phyloP scores from a whole-genome alignment of 2,329 filamentous ascomycete genomes.

The Pestalotiopsis sp. region DNA sequence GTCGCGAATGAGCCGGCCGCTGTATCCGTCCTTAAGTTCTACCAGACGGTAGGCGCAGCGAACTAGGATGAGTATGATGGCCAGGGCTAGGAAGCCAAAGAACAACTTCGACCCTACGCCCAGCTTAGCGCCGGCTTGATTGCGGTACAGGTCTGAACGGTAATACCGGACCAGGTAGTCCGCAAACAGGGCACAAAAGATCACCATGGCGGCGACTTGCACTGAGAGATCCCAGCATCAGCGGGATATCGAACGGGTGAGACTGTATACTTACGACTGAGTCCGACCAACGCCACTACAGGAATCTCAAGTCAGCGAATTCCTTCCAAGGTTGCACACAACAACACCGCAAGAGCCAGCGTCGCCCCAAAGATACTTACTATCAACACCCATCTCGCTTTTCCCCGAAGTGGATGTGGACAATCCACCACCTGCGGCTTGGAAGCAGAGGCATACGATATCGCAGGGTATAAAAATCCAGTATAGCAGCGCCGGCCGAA shows the following conservation, averaged over 20 bases:
- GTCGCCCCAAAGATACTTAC: neutral
- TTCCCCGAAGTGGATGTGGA: conserved; percentile 46
- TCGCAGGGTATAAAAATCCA: conserved; percentile 42
- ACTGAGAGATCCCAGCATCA: conserved; percentile 25
- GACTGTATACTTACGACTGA: conserved; percentile 39
- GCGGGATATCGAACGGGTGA: neutral
- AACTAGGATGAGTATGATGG: conserved; percentile 58
- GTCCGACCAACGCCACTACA: conserved; percentile 52
- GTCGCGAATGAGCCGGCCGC: conserved; percentile 49
- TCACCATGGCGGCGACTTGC: conserved; percentile 56
- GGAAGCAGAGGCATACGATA: conserved; percentile 43
- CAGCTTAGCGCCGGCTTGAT: neutral
- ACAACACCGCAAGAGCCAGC: neutral
- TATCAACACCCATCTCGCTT: conserved; percentile 49
- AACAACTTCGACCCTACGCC: conserved; percentile 48
- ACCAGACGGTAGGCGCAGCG: conserved; percentile 61
- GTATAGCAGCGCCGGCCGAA: conserved; percentile 30
- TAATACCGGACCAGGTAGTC: conserved; percentile 42
- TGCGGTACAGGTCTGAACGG: conserved; percentile 8
- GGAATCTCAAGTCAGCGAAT: neutral
- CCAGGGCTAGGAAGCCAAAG: conserved; percentile 49
- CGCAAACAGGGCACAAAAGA: conserved; percentile 51
- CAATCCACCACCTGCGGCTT: conserved; percentile 43
- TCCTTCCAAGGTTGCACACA: neutral
- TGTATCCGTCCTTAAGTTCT: conserved; percentile 61